Percentiles rank a stretch among this genome's conserved stretches.
Conservation (phyloP, 257 asterid genomes). For the Penstemon newberryi region DNA sequence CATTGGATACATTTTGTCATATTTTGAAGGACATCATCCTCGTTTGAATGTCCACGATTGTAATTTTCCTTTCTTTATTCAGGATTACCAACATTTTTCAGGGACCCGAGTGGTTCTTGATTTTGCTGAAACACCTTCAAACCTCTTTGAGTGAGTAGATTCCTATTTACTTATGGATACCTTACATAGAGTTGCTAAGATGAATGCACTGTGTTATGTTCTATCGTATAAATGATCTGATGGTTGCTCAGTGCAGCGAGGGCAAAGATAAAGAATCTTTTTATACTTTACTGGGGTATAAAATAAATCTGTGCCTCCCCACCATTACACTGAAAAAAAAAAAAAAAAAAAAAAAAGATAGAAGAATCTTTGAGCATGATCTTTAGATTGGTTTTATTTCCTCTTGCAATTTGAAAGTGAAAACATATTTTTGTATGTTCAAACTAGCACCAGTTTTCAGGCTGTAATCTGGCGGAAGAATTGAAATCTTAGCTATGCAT, state of each 20-base stretch:
- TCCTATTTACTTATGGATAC: constrained; percentile 8
- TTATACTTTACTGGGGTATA: too few species aligned
- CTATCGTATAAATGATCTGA: constrained; percentile 19
- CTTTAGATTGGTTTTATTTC: constrained; percentile 10
- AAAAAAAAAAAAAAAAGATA: too few species aligned
- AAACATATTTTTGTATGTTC: background rate
- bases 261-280: background rate
- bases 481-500: constrained; percentile 18
- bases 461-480: constrained; percentile 9
- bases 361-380: constrained; percentile 4
- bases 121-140: constrained; percentile 97
- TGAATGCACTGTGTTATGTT: constrained; percentile 20
- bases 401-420: constrained; percentile 12
- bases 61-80: constrained; percentile 34
- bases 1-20: background rate
- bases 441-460: constrained; percentile 15
- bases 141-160: constrained; percentile 85
- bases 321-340: too few species aligned
- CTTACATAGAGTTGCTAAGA: constrained; percentile 2
- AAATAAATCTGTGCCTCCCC: too few species aligned
- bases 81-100: constrained; percentile 97
- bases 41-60: constrained; percentile 15
- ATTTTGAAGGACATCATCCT: background rate
- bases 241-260: constrained; percentile 13
- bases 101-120: constrained; percentile 90